A percentile compares a stretch with the other conserved stretches of the same genome.
These are phyloP conservation scores for Ustilago vetiveriae DNA, from an alignment of 1,284 basidiomycete species.

Conservation along the genomic window DNA sequence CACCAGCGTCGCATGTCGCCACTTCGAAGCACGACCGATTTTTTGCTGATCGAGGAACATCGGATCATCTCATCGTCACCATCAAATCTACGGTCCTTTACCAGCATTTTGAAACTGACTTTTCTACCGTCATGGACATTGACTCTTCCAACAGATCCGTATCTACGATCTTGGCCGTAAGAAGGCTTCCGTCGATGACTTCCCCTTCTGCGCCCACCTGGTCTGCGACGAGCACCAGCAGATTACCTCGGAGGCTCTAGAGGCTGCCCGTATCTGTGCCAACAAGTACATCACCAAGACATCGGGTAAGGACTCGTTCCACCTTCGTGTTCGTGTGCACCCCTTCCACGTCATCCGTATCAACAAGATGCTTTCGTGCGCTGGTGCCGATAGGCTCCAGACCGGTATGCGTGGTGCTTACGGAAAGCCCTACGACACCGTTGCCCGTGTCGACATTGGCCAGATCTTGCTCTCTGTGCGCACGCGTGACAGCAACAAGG, in stretches of 20 bases:
- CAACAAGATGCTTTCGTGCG: constrained; percentile 99
- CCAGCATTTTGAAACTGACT: too few relatives aligned
- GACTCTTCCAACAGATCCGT: constrained; percentile 56
- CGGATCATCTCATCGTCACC: too few relatives aligned
- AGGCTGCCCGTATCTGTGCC: constrained; percentile 98
- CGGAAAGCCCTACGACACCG: constrained; percentile 98
- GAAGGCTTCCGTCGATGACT: constrained; percentile 89
- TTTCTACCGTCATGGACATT: neutral
- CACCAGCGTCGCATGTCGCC: too few relatives aligned
- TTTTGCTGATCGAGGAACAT: too few relatives aligned
- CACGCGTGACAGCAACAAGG: constrained; percentile 85
- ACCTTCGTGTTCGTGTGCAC: constrained; percentile 94
- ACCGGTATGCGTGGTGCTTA: constrained; percentile 99
- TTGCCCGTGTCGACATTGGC: constrained; percentile 94
- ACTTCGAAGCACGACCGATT: too few relatives aligned
- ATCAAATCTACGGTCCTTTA: too few relatives aligned
- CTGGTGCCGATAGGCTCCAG: constrained; percentile 94
- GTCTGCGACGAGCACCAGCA: constrained; percentile 99
- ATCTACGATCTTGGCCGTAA: constrained; percentile 86
- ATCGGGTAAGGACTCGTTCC: constrained; percentile 98
- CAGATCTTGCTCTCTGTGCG: constrained; percentile 97
- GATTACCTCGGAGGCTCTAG: constrained; percentile 92
- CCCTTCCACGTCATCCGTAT: constrained; percentile 99
- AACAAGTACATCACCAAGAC: constrained; percentile 99
- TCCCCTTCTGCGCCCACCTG: constrained; percentile 83